These are phyloP conservation scores for Leucogyrophana mollusca DNA, from an alignment of 768 basidiomycete genomes.

Conservation along the genomic window DNA sequence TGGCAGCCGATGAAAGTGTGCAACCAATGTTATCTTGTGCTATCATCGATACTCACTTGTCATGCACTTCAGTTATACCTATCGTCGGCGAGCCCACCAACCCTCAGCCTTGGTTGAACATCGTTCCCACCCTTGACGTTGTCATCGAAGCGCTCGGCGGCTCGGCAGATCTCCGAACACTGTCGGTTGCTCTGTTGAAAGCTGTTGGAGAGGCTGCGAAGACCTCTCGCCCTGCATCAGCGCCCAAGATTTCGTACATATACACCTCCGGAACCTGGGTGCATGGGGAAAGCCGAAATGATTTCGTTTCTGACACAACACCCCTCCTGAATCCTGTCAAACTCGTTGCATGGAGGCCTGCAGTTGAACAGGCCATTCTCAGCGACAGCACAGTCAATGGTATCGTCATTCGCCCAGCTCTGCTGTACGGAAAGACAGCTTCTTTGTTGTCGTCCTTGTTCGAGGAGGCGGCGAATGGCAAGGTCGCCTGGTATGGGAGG, in stretches of 20 bases:
- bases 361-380: slow-evolving; percentile 14
- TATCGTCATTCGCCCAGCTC: slow-evolving; percentile 30
- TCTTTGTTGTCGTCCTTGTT: slow-evolving; percentile 23
- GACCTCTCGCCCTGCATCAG: slow-evolving; percentile 12
- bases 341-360: slow-evolving; percentile 20
- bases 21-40: too few relatives aligned
- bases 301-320: slow-evolving; percentile 16
- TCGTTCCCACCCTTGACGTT: slow-evolving; percentile 18
- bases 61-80: slow-evolving; percentile 20
- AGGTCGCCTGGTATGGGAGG: slow-evolving; percentile 23
- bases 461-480: slow-evolving; percentile 17
- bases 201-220: slow-evolving; percentile 14
- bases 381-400: slow-evolving; percentile 22
- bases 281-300: slow-evolving; percentile 16
- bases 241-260: slow-evolving; percentile 30
- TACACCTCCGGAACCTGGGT: slow-evolving; percentile 33
- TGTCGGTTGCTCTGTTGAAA: slow-evolving; percentile 16
- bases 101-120: slow-evolving; percentile 11
- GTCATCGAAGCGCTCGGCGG: slow-evolving; percentile 19
- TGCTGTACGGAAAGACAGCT: slow-evolving; percentile 29
- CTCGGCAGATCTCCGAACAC: slow-evolving; percentile 5
- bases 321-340: slow-evolving; percentile 12
- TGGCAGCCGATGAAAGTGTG: slow-evolving; percentile 26
- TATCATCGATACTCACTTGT: background rate
- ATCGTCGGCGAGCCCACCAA: slow-evolving; percentile 16